Conservation (phyloP, 192 early-diverging fungal genomes). For the Haplosporangium gracile region DNA sequence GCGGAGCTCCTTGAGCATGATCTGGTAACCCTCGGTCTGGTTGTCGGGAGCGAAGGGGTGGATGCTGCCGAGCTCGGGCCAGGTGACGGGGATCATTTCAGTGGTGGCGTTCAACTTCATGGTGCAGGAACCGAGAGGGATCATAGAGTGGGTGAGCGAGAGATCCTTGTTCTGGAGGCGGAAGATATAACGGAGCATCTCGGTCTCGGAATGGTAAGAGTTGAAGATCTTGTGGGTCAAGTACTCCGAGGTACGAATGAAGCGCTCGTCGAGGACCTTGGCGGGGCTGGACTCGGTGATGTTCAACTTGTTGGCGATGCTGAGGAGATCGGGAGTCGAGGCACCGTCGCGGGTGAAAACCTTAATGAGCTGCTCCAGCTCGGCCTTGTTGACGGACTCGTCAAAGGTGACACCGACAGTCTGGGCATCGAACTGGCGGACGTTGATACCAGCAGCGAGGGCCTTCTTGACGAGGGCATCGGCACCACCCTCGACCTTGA, state of each 20-base stretch:
- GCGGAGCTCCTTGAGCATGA: constrained; percentile 91
- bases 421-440: constrained; percentile 82
- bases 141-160: constrained; percentile 99
- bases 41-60: constrained; percentile 97
- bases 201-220: constrained; percentile 97
- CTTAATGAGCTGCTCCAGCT: constrained; percentile 83
- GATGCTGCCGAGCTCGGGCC: constrained; percentile 95
- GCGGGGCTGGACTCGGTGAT: constrained; percentile 61
- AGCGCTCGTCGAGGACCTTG: constrained; percentile 69
- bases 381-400: constrained; percentile 88
- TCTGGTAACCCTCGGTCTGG: constrained; percentile 94
- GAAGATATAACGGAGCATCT: constrained; percentile 97
- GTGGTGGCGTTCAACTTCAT: constrained; percentile 99
- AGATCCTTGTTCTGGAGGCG: constrained; percentile 98
- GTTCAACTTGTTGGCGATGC: constrained; percentile 64
- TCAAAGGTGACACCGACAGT: constrained; percentile 93
- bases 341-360: constrained; percentile 81
- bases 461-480: constrained; percentile 81
- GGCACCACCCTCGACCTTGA: constrained; percentile 76
- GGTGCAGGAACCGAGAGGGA: constrained; percentile 98
- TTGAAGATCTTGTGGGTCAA: constrained; percentile 96
- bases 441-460: constrained; percentile 84
- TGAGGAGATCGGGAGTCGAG: constrained; percentile 58
- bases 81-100: constrained; percentile 99
- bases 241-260: constrained; percentile 82